Evolutionary conservation across 768 basidiomycete species (phyloP).

Genomic region (Multifurca ochricompacta): DNA sequence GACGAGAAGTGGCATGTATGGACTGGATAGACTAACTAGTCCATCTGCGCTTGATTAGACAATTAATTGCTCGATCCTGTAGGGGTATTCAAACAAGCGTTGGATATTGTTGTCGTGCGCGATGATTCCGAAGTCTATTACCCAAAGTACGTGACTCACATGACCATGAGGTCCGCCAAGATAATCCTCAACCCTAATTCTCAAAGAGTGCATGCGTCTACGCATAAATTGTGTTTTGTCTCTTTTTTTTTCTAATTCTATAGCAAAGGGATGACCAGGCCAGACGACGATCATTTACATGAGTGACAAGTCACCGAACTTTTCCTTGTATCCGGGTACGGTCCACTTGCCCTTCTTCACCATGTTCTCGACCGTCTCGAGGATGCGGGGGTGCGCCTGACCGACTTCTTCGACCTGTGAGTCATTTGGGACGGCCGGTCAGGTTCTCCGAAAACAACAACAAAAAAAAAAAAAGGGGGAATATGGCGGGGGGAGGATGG

Average conservation of each 20-base stretch:
- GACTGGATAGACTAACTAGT: neutral
- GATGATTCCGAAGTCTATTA: too few species aligned
- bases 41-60: neutral
- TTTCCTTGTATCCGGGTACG: slow-evolving; percentile 95
- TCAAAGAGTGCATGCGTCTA: neutral
- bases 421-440: neutral
- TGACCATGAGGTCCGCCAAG: too few species aligned
- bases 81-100: neutral
- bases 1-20: neutral
- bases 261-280: neutral
- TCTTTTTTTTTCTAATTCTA: slow-evolving; percentile 7
- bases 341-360: slow-evolving; percentile 97
- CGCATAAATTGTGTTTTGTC: neutral
- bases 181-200: too few species aligned
- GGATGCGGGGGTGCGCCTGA: slow-evolving; percentile 86
- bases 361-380: slow-evolving; percentile 89
- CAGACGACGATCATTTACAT: slow-evolving; percentile 45
- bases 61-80: neutral
- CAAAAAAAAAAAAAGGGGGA: too few species aligned
- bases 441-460: neutral
- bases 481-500: neutral
- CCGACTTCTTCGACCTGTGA: slow-evolving; percentile 82
- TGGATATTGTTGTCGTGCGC: too few species aligned
- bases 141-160: too few species aligned
- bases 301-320: slow-evolving; percentile 90